Evolutionary conservation across 1,139 yeast species (phyloP).

Genomic region (Saccharomycopsis hybrid): DNA sequence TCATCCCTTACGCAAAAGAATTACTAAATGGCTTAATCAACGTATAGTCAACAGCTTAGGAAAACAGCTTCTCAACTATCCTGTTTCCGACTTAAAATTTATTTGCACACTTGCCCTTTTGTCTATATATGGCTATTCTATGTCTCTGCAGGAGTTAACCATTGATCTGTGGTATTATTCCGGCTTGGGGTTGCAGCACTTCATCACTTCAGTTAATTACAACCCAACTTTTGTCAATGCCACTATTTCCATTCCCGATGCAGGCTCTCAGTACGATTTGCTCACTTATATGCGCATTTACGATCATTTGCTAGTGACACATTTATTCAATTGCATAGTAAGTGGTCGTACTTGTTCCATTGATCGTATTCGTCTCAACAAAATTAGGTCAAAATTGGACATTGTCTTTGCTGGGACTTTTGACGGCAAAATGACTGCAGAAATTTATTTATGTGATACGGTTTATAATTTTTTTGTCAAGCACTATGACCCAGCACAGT

Average conservation of each 20-base stretch:
- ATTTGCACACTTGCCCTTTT: slow-evolving; percentile 56
- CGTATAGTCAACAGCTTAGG: slow-evolving; percentile 38
- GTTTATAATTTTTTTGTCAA: slow-evolving; percentile 44
- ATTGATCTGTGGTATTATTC: slow-evolving; percentile 61
- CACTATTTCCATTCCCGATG: slow-evolving; percentile 29
- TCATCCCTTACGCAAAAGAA: slow-evolving; percentile 29
- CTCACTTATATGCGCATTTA: slow-evolving; percentile 54
- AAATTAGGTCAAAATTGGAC: slow-evolving; percentile 56
- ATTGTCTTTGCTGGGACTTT: slow-evolving; percentile 66
- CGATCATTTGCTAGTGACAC: slow-evolving; percentile 69
- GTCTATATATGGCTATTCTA: slow-evolving; percentile 51
- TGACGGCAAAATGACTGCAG: slow-evolving; percentile 81
- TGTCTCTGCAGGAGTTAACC: slow-evolving; percentile 41
- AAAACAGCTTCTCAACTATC: slow-evolving; percentile 35
- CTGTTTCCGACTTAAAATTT: slow-evolving; percentile 43
- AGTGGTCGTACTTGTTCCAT: slow-evolving; percentile 72
- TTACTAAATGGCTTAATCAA: slow-evolving; percentile 30
- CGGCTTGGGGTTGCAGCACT: slow-evolving; percentile 52
- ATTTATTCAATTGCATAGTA: slow-evolving; percentile 59
- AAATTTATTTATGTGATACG: slow-evolving; percentile 56
- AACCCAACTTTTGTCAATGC: slow-evolving; percentile 20
- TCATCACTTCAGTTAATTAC: slow-evolving; percentile 35
- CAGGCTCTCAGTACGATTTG: slow-evolving; percentile 40
- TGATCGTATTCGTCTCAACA: slow-evolving; percentile 57
- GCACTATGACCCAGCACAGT: slow-evolving; percentile 8